These are phyloP conservation scores for Pistacia atlantica DNA, from an alignment of 345 rosid genomes.

Conservation along the genomic window DNA sequence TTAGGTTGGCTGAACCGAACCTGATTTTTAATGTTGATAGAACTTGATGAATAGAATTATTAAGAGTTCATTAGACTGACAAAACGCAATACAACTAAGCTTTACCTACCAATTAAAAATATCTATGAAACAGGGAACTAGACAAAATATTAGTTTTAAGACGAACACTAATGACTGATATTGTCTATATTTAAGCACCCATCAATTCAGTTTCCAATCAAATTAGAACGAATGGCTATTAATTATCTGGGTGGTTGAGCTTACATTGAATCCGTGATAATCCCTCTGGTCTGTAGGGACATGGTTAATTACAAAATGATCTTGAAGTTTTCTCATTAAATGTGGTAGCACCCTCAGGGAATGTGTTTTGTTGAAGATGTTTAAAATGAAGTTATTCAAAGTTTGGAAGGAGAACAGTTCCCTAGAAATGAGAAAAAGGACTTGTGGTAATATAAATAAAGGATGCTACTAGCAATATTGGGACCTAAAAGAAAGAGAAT, in stretches of 20 bases:
- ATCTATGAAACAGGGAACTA: not conserved
- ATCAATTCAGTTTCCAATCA: not conserved
- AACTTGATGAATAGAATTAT: not conserved
- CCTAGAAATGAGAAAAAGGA: conserved; percentile 25
- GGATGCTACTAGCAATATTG: conserved; percentile 14
- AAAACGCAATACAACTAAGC: not conserved
- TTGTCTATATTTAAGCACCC: not conserved
- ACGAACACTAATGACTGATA: not conserved
- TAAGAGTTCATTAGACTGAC: not conserved
- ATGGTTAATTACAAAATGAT: no score
- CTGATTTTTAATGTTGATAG: not conserved
- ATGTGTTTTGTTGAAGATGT: no score
- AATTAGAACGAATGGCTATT: not conserved
- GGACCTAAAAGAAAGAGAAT: conserved; percentile 18
- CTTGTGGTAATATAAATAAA: conserved; percentile 9
- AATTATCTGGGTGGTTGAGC: not conserved
- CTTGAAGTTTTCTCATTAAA: no score
- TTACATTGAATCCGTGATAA: conserved; percentile 5
- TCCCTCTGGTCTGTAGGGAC: not conserved
- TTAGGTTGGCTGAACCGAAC: not conserved
- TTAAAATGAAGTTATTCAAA: not conserved
- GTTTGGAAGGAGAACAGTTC: not conserved
- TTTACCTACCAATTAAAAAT: not conserved
- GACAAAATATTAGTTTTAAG: not conserved
- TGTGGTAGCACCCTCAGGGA: no score